Base-by-base conservation (phyloP, 1,139 yeast species). In the Protomyces arabidopsidicola region DNA sequence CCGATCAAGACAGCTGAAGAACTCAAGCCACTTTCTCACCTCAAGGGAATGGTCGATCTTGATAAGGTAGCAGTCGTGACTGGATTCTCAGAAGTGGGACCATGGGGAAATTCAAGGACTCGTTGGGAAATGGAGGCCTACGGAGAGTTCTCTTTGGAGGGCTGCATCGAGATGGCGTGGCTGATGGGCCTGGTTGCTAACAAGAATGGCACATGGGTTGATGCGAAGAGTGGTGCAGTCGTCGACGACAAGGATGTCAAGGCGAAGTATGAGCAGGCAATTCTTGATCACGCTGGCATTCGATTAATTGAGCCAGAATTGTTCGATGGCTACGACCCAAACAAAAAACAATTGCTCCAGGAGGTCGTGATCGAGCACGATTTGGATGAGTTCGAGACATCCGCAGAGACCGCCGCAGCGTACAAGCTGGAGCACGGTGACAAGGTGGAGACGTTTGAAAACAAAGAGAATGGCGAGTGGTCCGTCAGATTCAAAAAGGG, bases 161-260 rank as follows among this genome's bases (percentile, higher is more conserved):
- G 98, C 74, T 88, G 97, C 74, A 88, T 93, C 75, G 98, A 93
- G 81, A 91, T 93, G 96, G 98, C 98, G 62, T 93, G 98, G 98
- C 90, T 93, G 71, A 93, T 93, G 98, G 98, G 98, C 70, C 83
- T 88, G 75, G 90, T 93, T 79, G 89, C 88, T 78, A 93, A 93
- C 80, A 90, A 86, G 76, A 90, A 89, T 70, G 98, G 97, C 78
- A 84, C 85, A 76, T 93, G 98, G 98, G 88, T 93, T 71, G 98
- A 93, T 75, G 86, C 96, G 69, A 91, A 93, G 83, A 85, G 97
- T 67, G 86, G 84, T 71, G 85, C 85, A 73, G 97, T 97, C 51
- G 96, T 93, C 67, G 98, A 90, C 69, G 98, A 93, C 76, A 86
- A 85, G 77, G 97, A 91, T 71, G 84, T 93, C 76, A 93, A 93